phyloP scores from a whole-genome alignment of 1,139 yeast genomes.

The Meyerozyma smithsonii region DNA sequence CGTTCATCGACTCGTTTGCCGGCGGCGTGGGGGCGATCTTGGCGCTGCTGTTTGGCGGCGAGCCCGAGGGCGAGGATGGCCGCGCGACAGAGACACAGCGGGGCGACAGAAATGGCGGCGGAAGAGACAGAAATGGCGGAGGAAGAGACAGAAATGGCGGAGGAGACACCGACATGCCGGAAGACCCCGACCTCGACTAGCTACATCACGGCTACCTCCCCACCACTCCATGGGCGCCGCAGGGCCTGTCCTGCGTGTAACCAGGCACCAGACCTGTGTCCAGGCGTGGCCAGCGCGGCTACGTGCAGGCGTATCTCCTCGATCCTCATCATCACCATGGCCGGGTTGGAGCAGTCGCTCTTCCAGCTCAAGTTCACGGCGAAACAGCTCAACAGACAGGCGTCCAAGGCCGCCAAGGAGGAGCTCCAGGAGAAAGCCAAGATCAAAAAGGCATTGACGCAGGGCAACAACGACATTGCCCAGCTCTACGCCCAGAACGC shows the following conservation, averaged over 20 bases:
- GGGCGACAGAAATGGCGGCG: too few relatives aligned
- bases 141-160: background rate
- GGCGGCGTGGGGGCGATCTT: background rate
- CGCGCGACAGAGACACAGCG: too few relatives aligned
- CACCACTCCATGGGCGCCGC: too few relatives aligned
- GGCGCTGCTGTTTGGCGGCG: background rate
- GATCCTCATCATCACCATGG: conserved; percentile 19
- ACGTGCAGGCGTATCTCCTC: background rate
- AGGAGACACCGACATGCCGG: conserved; percentile 1
- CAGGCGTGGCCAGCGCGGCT: too few relatives aligned
- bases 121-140: too few relatives aligned
- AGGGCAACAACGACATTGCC: conserved; percentile 91
- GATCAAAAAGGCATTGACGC: conserved; percentile 81
- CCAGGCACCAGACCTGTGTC: too few relatives aligned
- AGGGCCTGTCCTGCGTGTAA: background rate
- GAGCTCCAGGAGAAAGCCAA: conserved; percentile 83
- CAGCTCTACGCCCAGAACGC: conserved; percentile 94
- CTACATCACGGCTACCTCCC: too few relatives aligned
- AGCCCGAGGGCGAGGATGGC: too few relatives aligned
- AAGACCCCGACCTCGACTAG: conserved; percentile 1
- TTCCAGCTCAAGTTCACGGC: conserved; percentile 75
- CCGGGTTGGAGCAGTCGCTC: conserved; percentile 45
- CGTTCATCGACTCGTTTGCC: background rate
- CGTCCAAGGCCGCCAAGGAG: conserved; percentile 86
- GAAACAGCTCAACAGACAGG: conserved; percentile 86